These are phyloP conservation scores for Fusarium algeriense DNA, from an alignment of 2,329 filamentous ascomycete genomes.

Conservation along the genomic window DNA sequence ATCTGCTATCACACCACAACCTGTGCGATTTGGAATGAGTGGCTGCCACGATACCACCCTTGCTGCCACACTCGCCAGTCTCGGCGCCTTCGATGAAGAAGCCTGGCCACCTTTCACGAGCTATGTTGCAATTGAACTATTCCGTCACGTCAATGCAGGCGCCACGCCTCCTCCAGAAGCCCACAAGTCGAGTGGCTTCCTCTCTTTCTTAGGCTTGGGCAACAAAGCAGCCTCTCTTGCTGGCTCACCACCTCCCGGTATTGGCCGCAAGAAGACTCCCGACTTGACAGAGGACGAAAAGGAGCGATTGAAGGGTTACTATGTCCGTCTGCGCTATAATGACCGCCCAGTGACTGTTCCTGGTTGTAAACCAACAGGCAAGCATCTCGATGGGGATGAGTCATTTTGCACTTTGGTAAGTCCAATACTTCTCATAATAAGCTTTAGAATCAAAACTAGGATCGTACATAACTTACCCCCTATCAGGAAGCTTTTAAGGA, in stretches of 20 bases:
- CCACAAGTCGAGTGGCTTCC: constrained; percentile 36
- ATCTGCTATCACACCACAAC: constrained; percentile 50
- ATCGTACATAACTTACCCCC: constrained; percentile 21
- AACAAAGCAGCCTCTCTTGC: constrained; percentile 31
- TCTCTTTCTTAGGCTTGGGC: constrained; percentile 46
- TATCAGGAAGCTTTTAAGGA: constrained; percentile 87
- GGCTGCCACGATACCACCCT: constrained; percentile 96
- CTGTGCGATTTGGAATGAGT: constrained; percentile 80
- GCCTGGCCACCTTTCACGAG: constrained; percentile 95
- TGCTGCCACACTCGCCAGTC: constrained; percentile 78
- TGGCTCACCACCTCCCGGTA: constrained; percentile 57
- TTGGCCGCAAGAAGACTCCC: constrained; percentile 70
- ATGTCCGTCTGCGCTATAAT: constrained; percentile 92
- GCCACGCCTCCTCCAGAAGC: constrained; percentile 17
- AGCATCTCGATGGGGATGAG: constrained; percentile 87
- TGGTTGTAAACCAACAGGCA: constrained; percentile 80
- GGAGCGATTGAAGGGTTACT: constrained; percentile 77
- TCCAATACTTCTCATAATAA: constrained; percentile 10
- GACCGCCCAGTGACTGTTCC: constrained; percentile 85
- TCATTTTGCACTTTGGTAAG: constrained; percentile 89
- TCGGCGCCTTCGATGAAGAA: constrained; percentile 80
- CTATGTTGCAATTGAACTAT: constrained; percentile 91
- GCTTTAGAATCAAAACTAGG: not conserved
- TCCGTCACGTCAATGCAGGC: constrained; percentile 66
- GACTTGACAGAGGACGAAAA: constrained; percentile 70